These are phyloP conservation scores for Austroboletus eburneus DNA, from an alignment of 768 basidiomycete genomes.

Conservation along the genomic window DNA sequence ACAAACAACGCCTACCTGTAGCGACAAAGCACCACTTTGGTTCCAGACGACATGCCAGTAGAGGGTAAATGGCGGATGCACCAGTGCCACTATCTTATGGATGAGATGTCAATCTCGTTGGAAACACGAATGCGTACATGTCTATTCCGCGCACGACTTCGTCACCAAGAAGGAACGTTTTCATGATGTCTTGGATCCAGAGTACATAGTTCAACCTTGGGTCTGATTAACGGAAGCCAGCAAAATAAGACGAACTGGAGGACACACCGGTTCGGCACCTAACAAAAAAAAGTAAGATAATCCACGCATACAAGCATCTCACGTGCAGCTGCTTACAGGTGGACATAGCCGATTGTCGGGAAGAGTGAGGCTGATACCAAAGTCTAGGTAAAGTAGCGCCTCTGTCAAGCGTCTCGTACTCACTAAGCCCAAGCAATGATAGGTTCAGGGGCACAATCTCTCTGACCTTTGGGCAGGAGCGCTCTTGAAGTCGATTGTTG, in stretches of 20 bases:
- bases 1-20: constrained; percentile 47
- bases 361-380: constrained; percentile 55
- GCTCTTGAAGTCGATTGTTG: constrained; percentile 72
- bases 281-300: background rate
- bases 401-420: constrained; percentile 66
- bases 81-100: constrained; percentile 70
- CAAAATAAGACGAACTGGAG: background rate
- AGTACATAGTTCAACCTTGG: constrained; percentile 81
- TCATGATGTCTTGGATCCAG: constrained; percentile 73
- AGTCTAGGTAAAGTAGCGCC: constrained; percentile 74
- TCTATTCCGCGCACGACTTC: constrained; percentile 55
- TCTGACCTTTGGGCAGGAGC: constrained; percentile 63
- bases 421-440: constrained; percentile 3
- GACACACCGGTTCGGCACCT: constrained; percentile 73
- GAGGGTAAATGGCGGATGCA: constrained; percentile 83
- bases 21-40: constrained; percentile 57
- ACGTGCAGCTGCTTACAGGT: constrained; percentile 51
- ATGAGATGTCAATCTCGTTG: constrained; percentile 1
- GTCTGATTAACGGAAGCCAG: background rate
- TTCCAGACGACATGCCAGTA: constrained; percentile 59
- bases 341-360: constrained; percentile 80
- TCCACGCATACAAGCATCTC: background rate
- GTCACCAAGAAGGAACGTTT: constrained; percentile 23
- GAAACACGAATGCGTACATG: constrained; percentile 47
- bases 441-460: background rate